Base-by-base conservation (phyloP, 1,139 yeast genomes). In the Candida neerlandica region DNA sequence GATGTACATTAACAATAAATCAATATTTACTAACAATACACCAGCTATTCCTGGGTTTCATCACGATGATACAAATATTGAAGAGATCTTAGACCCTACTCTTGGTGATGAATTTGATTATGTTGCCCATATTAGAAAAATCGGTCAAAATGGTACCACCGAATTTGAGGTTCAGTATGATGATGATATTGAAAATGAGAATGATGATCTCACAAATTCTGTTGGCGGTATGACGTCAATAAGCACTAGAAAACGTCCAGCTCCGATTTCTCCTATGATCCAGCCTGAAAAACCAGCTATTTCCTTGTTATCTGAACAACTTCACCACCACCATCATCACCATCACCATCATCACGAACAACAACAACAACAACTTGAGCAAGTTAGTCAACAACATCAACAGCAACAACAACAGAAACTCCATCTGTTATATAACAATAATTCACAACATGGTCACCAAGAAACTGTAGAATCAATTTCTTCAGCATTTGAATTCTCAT, bases 71-170 rank as follows among this genome's bases (percentile, higher is more conserved):
- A 41, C 41, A 29, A 19, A 34, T 15, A 19, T 35, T 35, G 41
- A 43, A 34, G 43, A 47, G 27, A 33, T 40, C 40, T 43, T 50
- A 29, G 75, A 70, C 41, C 79, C 81, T 5, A 74, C 75, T 2
- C 5, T 23, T 7, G 74, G 77, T 12, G 84, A 75, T 41, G 86
- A 78, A 44, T 85, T 85, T 58, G 87, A 84, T 62, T 85, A 85
- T 58, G 81, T 84, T 16, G 86, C 87, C 14, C 89, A 85, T 60
- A 84, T 85, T 33, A 77, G 81, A 55, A 77, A 75, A 53, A 78
- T 83, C 63, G 83, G 85, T 27, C 77, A 75, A 56, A 35, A 16
- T 16, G 39, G 39, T 40, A 23, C 5, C 29, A 7, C 23, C 21
- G 15, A 33, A 29, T 12, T 19, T 18, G 27, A 29, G 26, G 9